A percentile compares a stretch with the other conserved stretches of the same genome.
Conservation (phyloP, 441 rosid species). For the Brassica balearica region DNA sequence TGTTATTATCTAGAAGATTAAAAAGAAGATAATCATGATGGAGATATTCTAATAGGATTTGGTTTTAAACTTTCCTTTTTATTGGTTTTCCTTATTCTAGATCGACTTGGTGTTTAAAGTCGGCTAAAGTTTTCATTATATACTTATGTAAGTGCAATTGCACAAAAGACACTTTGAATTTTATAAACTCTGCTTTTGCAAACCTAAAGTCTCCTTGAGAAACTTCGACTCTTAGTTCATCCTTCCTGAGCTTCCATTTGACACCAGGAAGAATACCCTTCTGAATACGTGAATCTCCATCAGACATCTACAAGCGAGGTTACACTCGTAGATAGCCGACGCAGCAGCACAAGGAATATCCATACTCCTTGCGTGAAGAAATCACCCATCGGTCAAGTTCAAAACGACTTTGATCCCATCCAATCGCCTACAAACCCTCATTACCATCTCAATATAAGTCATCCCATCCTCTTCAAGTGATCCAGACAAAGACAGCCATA, state of each 20-base stretch:
- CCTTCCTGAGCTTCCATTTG: background rate
- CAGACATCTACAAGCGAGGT: background rate
- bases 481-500: background rate
- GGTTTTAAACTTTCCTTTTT: too few relatives aligned
- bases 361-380: background rate
- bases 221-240: background rate
- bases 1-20: too few relatives aligned
- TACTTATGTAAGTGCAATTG: too few relatives aligned
- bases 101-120: too few relatives aligned
- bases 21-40: too few relatives aligned
- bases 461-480: background rate
- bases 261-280: background rate
- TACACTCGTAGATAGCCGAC: background rate
- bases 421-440: background rate
- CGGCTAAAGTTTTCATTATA: too few relatives aligned
- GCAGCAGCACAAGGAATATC: background rate
- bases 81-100: too few relatives aligned
- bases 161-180: too few relatives aligned
- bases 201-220: background rate
- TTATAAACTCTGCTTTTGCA: too few relatives aligned
- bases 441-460: background rate
- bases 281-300: background rate
- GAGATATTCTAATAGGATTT: too few relatives aligned
- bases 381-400: background rate
- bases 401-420: background rate